Conservation (phyloP, 192 early-diverging fungal genomes). For the Coemansia erecta region DNA sequence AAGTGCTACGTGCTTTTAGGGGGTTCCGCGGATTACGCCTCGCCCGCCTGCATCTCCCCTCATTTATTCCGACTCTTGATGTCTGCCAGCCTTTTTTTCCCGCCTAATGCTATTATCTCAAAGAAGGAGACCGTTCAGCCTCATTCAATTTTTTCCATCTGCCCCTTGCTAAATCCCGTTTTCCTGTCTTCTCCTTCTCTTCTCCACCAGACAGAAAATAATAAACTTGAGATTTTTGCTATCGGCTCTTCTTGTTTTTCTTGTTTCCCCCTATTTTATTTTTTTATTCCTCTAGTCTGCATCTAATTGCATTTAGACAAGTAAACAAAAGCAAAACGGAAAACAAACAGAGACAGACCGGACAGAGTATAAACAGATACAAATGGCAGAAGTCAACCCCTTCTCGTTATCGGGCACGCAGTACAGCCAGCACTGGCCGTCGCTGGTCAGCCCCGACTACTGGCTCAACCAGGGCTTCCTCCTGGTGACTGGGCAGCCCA, state of each 20-base stretch:
- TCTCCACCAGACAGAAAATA: neutral
- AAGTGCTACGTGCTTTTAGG: neutral
- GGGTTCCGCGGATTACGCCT: neutral
- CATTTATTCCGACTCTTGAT: too few species aligned
- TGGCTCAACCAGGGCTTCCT: slow-evolving; percentile 54
- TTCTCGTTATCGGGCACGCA: slow-evolving; percentile 52
- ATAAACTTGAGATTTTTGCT: too few species aligned
- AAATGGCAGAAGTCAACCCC: slow-evolving; percentile 45
- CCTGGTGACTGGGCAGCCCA: slow-evolving; percentile 47
- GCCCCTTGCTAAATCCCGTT: too few species aligned
- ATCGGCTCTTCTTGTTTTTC: neutral
- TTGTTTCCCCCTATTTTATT: slow-evolving; percentile 1
- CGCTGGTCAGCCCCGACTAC: slow-evolving; percentile 54
- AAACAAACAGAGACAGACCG: neutral
- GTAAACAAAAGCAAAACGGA: slow-evolving; percentile 5
- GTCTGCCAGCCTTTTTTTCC: too few species aligned
- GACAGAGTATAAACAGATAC: too few species aligned
- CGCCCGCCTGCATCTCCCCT: too few species aligned
- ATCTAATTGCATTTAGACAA: slow-evolving; percentile 6
- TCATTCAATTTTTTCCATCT: neutral
- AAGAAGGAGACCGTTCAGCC: neutral
- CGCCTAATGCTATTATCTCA: neutral
- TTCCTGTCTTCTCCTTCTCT: too few species aligned
- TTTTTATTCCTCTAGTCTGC: neutral
- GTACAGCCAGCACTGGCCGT: slow-evolving; percentile 55